phyloP scores from a whole-genome alignment of 2,329 filamentous ascomycete genomes.

The Huntiella omanensis region DNA sequence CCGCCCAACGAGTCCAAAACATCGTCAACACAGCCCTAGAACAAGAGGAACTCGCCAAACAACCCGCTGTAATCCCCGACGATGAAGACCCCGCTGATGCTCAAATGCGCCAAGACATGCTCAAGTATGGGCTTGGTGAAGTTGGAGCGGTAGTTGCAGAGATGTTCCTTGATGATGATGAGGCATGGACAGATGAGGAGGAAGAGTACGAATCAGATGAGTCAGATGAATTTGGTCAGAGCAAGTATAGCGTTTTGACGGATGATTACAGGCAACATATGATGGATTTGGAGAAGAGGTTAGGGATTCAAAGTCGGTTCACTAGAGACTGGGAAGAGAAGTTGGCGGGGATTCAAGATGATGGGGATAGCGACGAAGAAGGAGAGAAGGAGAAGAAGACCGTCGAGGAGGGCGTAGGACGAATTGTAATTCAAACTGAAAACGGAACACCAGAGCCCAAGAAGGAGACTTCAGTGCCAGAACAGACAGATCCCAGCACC shows the following conservation, averaged over 20 bases:
- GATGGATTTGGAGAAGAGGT: conserved; percentile 62
- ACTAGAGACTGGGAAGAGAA: conserved; percentile 30
- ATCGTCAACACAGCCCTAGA: conserved; percentile 38
- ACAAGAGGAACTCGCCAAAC: conserved; percentile 28
- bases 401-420: conserved; percentile 35
- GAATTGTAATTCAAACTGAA: conserved; percentile 28
- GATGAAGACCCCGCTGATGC: conserved; percentile 69
- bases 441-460: conserved; percentile 11
- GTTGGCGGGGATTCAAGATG: conserved; percentile 21
- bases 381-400: conserved; percentile 21
- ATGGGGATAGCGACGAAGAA: conserved; percentile 20
- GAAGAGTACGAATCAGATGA: conserved; percentile 35
- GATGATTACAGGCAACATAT: conserved; percentile 66
- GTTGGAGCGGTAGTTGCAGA: conserved; percentile 85
- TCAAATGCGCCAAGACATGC: conserved; percentile 65
- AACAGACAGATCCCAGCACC: not conserved
- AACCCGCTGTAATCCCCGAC: conserved; percentile 40
- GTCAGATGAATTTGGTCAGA: conserved; percentile 61
- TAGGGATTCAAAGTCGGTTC: conserved; percentile 38
- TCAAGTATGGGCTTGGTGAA: conserved; percentile 74
- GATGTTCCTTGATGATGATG: conserved; percentile 48
- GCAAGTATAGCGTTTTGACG: conserved; percentile 44
- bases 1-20: conserved; percentile 31
- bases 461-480: conserved; percentile 2
- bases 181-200: conserved; percentile 27